phyloP scores from a whole-genome alignment of 2,329 filamentous ascomycete genomes.

The Aspergillus nomiae region DNA sequence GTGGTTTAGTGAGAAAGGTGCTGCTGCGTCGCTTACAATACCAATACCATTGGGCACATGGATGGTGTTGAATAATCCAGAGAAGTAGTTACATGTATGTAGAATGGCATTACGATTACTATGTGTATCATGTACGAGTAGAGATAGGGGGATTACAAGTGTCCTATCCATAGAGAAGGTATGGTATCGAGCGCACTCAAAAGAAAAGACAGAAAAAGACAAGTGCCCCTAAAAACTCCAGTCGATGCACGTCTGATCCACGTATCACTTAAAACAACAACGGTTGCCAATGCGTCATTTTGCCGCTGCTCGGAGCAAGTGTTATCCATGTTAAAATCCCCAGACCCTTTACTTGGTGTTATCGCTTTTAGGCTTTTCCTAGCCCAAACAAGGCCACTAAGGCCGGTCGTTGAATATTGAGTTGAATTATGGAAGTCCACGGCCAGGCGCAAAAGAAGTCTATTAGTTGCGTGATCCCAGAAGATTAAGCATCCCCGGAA shows the following conservation, averaged over 20 bases:
- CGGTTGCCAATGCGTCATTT: not conserved
- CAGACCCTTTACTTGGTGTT: not conserved
- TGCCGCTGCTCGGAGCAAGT: not conserved
- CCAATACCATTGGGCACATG: not conserved
- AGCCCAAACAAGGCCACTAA: not conserved
- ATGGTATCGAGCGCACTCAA: not conserved
- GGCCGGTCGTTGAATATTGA: not conserved
- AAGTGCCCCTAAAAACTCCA: not conserved
- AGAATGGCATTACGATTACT: not conserved
- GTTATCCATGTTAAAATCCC: not conserved
- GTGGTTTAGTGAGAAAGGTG: not conserved
- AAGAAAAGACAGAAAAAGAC: not conserved
- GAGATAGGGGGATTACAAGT: not conserved
- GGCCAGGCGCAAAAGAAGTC: not conserved
- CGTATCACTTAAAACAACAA: not conserved
- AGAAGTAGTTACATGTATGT: not conserved
- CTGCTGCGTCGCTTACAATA: not conserved
- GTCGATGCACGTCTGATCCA: not conserved
- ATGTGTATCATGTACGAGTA: not conserved
- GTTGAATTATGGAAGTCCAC: not conserved
- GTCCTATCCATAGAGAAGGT: not conserved
- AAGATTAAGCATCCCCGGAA: slow-evolving; percentile 1
- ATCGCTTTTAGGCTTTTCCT: not conserved
- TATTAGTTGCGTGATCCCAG: not conserved
- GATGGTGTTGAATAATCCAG: not conserved